Evolutionary conservation across 2,329 filamentous ascomycete species (phyloP).

Genomic region (Epichloe coenophiala): DNA sequence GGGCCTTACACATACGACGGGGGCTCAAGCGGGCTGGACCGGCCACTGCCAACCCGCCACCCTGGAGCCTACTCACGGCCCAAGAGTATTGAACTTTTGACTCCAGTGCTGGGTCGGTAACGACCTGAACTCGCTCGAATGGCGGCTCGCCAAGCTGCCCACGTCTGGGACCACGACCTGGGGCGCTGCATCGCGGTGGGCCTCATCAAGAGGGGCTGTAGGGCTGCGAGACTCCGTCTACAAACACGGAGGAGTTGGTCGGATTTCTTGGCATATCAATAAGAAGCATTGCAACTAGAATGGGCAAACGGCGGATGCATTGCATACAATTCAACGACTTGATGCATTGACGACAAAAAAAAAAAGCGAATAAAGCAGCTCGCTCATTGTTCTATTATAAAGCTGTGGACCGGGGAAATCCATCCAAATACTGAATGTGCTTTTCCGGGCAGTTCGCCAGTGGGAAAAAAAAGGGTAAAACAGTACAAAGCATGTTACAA

Average conservation of each 20-base stretch:
- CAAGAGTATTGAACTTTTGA: slow-evolving; percentile 51
- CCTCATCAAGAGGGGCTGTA: slow-evolving; percentile 3
- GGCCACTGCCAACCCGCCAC: slow-evolving; percentile 42
- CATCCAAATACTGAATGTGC: neutral
- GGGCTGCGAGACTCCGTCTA: neutral
- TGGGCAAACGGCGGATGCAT: neutral
- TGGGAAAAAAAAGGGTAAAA: neutral
- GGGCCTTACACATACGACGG: slow-evolving; percentile 26
- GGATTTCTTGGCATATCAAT: neutral
- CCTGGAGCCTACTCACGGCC: slow-evolving; percentile 42
- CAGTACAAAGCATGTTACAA: neutral
- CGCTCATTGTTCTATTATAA: neutral
- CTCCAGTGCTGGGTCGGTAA: slow-evolving; percentile 41
- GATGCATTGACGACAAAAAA: neutral
- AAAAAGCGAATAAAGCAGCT: neutral
- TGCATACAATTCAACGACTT: neutral
- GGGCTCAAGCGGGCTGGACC: slow-evolving; percentile 28
- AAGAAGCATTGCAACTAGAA: neutral
- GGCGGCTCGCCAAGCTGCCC: too few relatives aligned
- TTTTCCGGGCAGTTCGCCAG: neutral
- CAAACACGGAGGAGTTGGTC: neutral
- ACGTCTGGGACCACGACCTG: neutral
- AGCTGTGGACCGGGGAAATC: neutral
- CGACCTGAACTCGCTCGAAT: neutral
- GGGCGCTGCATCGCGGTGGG: neutral